A percentile compares a stretch with the other conserved stretches of the same genome.
Evolutionary conservation across 192 early-diverging fungal species (phyloP).

Genomic region (Podila verticillata): DNA sequence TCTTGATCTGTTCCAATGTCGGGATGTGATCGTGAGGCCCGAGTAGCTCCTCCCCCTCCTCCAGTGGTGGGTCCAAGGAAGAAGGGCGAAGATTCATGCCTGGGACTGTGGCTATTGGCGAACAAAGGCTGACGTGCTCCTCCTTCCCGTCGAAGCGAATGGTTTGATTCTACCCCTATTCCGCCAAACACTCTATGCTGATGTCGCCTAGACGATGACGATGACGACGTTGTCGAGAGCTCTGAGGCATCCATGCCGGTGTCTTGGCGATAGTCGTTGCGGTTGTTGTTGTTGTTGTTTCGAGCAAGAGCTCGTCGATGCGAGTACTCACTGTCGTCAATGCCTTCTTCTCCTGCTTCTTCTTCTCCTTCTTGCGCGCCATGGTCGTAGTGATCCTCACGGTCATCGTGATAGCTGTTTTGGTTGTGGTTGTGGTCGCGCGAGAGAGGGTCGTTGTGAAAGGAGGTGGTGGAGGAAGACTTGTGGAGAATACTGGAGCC

Average conservation of each 20-base stretch:
- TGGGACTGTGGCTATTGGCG: neutral
- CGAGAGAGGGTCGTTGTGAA: neutral
- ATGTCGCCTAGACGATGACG: neutral
- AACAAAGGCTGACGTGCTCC: too few species aligned
- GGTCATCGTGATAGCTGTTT: neutral
- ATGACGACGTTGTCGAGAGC: neutral
- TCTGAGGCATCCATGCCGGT: neutral
- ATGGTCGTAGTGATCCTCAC: slow-evolving; percentile 2
- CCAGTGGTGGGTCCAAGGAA: neutral
- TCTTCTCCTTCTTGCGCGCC: neutral
- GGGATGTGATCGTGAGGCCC: slow-evolving; percentile 1
- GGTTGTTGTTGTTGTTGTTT: neutral
- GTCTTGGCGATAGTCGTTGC: too few species aligned
- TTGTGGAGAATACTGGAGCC: slow-evolving; percentile 27
- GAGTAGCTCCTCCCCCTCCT: neutral
- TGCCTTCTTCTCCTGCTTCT: too few species aligned
- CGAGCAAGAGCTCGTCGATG: neutral
- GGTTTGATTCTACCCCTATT: neutral
- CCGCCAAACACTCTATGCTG: neutral
- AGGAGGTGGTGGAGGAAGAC: neutral
- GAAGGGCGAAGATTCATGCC: neutral
- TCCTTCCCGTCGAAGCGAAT: neutral
- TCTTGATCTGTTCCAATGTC: slow-evolving; percentile 59
- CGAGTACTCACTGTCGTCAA: neutral
- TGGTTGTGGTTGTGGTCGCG: neutral